Evolutionary conservation across 2,329 filamentous ascomycete species (phyloP).

Genomic region (Ilyonectria robusta): DNA sequence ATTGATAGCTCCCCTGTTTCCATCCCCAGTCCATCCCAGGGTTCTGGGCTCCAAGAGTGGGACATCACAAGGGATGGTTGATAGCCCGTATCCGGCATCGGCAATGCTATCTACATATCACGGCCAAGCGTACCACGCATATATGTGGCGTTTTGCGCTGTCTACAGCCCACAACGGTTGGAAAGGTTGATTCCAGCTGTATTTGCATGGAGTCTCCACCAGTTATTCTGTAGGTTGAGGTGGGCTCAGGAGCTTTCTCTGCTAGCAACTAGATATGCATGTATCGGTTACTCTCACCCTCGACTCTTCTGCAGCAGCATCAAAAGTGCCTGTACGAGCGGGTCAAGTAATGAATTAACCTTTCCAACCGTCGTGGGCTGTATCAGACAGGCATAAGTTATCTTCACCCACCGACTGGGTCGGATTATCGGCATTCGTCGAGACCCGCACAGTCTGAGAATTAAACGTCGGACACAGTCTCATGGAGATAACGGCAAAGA

Average conservation of each 20-base stretch:
- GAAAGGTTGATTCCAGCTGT: no score
- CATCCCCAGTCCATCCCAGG: no score
- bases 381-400: not conserved
- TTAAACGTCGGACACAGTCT: constrained; percentile 19
- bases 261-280: no score
- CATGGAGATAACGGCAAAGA: not conserved
- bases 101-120: not conserved
- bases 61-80: not conserved
- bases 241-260: no score
- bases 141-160: not conserved
- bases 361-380: no score
- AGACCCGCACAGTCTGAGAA: constrained; percentile 24
- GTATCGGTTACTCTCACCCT: no score
- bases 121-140: not conserved
- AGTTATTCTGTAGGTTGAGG: no score
- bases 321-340: no score
- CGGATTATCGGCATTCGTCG: not conserved
- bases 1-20: not conserved
- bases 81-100: constrained; percentile 27
- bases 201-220: no score
- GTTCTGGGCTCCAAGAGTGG: no score
- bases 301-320: no score
- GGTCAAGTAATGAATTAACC: no score
- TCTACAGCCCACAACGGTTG: not conserved
- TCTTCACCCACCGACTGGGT: not conserved